Percentiles rank a stretch among this genome's conserved stretches.
Evolutionary conservation across 768 basidiomycete genomes (phyloP).

Genomic region (Mycena rebaudengoi): DNA sequence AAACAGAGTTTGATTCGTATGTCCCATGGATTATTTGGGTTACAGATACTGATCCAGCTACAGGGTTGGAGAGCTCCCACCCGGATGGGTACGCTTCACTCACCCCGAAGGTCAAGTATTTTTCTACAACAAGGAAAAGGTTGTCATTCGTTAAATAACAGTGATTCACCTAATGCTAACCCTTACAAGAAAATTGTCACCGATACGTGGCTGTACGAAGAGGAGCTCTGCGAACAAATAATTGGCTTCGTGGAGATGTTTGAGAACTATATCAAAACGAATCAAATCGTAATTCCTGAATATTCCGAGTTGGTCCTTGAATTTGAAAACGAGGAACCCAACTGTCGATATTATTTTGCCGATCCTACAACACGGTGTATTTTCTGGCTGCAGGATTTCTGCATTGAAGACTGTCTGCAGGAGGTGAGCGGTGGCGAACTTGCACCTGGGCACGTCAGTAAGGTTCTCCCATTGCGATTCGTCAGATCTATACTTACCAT

Average conservation of each 20-base stretch:
- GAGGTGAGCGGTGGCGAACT: background rate
- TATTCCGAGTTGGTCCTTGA: background rate
- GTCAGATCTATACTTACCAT: background rate
- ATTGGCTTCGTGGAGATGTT: background rate
- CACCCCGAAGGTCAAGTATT: slow-evolving; percentile 44
- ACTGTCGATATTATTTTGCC: slow-evolving; percentile 8
- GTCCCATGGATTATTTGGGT: background rate
- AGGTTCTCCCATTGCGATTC: background rate
- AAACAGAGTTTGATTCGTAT: background rate
- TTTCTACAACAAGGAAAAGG: slow-evolving; percentile 41
- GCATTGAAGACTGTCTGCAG: background rate
- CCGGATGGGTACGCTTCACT: slow-evolving; percentile 36
- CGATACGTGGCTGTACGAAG: slow-evolving; percentile 1
- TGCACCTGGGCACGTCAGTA: background rate
- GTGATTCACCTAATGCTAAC: background rate
- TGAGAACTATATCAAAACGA: background rate
- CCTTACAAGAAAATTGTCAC: background rate
- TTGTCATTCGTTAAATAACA: too few species aligned
- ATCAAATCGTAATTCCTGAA: background rate
- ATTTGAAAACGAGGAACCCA: background rate
- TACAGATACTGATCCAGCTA: too few species aligned
- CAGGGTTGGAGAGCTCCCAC: background rate
- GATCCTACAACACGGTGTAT: background rate
- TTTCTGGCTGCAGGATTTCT: background rate
- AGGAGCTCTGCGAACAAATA: background rate